These are phyloP conservation scores for Suhomyces anneliseae DNA, from an alignment of 1,139 yeast genomes.

Conservation along the genomic window DNA sequence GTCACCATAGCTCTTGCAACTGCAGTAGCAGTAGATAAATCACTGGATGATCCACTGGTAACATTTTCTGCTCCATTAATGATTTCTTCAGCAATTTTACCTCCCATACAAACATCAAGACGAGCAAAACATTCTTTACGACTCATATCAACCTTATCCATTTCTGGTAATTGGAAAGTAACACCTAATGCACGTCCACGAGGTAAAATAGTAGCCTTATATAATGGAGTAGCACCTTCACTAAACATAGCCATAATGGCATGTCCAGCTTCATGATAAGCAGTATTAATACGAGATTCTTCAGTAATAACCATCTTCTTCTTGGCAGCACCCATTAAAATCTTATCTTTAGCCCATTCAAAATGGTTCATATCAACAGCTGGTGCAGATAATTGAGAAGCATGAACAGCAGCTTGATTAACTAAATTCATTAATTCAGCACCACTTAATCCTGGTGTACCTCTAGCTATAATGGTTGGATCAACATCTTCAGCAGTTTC, in stretches of 20 bases:
- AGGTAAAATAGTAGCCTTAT: slow-evolving; percentile 95
- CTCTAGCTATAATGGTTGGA: slow-evolving; percentile 86
- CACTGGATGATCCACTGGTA: slow-evolving; percentile 93
- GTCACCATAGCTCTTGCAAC: slow-evolving; percentile 98
- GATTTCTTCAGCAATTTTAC: slow-evolving; percentile 94
- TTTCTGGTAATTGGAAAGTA: slow-evolving; percentile 95
- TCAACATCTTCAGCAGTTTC: slow-evolving; percentile 85
- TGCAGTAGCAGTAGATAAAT: slow-evolving; percentile 82
- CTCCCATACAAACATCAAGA: slow-evolving; percentile 98
- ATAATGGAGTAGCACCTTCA: slow-evolving; percentile 92
- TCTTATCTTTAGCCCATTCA: slow-evolving; percentile 99
- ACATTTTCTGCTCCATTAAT: slow-evolving; percentile 89
- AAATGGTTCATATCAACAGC: slow-evolving; percentile 89
- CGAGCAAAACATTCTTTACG: slow-evolving; percentile 87
- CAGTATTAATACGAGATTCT: slow-evolving; percentile 89
- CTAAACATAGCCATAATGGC: slow-evolving; percentile 97
- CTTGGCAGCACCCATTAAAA: slow-evolving; percentile 96
- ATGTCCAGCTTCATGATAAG: slow-evolving; percentile 99
- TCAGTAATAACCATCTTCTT: slow-evolving; percentile 97
- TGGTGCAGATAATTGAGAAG: slow-evolving; percentile 88
- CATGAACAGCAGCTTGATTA: slow-evolving; percentile 97
- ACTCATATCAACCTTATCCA: slow-evolving; percentile 95
- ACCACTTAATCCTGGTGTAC: slow-evolving; percentile 96
- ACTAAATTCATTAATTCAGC: slow-evolving; percentile 95
- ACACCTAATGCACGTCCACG: slow-evolving; percentile 96